phyloP scores from a whole-genome alignment of 768 basidiomycete species.

The Suillus cothurnatus region DNA sequence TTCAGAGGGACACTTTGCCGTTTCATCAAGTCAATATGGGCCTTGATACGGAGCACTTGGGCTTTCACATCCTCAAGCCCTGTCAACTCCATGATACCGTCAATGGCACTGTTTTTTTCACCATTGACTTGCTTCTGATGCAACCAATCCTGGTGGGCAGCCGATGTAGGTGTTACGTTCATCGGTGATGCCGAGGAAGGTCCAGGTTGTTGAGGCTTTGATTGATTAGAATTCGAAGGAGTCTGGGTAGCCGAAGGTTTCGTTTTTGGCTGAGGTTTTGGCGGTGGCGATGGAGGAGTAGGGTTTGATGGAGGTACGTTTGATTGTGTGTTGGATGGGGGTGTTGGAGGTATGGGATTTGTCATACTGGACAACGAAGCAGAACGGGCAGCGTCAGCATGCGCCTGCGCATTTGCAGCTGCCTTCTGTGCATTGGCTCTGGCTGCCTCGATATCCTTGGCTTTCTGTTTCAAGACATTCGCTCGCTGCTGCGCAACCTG shows the following conservation, averaged over 20 bases:
- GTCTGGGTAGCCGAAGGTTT: not conserved
- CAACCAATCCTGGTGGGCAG: constrained; percentile 54
- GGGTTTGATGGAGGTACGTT: not conserved
- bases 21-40: constrained; percentile 53
- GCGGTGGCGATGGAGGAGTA: not conserved
- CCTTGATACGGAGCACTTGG: constrained; percentile 60
- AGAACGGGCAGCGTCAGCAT: not conserved
- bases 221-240: not conserved
- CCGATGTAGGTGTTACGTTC: constrained; percentile 23
- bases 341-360: not conserved
- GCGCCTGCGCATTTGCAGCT: constrained; percentile 10
- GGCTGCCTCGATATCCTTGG: constrained; percentile 45
- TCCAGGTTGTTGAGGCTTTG: not conserved
- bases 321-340: constrained; percentile 5
- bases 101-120: constrained; percentile 53
- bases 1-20: constrained; percentile 56
- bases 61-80: constrained; percentile 68
- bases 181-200: not conserved
- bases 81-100: constrained; percentile 68
- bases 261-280: not conserved
- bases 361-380: not conserved
- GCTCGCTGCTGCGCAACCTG: constrained; percentile 39
- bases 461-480: constrained; percentile 43
- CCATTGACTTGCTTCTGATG: constrained; percentile 59
- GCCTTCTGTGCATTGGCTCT: constrained; percentile 20